Conservation (phyloP, 208 protist species). For the Wallacemonas collosoma region DNA sequence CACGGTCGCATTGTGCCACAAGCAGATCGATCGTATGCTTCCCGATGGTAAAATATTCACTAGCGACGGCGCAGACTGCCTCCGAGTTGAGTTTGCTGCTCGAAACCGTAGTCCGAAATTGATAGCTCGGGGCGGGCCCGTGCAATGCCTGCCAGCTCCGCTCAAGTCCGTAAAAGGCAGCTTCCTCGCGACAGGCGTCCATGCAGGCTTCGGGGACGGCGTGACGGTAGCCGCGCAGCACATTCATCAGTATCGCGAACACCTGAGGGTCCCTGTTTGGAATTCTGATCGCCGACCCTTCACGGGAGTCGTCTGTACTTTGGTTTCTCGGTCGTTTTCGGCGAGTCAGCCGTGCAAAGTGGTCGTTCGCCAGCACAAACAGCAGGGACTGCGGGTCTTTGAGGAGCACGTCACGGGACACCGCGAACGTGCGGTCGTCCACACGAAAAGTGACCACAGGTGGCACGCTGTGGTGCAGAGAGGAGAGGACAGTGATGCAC, state of each 20-base stretch:
- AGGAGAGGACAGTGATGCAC: constrained; percentile 18
- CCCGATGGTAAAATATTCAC: constrained; percentile 38
- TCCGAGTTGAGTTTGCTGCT: constrained; percentile 46
- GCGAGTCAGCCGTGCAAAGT: constrained; percentile 19
- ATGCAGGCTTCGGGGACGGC: constrained; percentile 38
- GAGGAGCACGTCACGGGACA: constrained; percentile 35
- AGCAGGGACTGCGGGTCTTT: constrained; percentile 72
- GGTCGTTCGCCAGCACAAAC: constrained; percentile 41
- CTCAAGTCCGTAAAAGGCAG: constrained; percentile 55
- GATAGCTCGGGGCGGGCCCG: neutral
- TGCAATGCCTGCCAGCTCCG: constrained; percentile 42
- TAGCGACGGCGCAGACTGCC: constrained; percentile 45
- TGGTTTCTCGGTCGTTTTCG: too few relatives aligned
- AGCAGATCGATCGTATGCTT: constrained; percentile 53
- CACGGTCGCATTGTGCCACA: constrained; percentile 50
- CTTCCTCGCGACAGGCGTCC: constrained; percentile 47
- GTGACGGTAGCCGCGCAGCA: constrained; percentile 60
- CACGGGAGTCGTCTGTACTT: too few relatives aligned
- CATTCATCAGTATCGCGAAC: constrained; percentile 61
- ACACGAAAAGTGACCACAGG: constrained; percentile 54
- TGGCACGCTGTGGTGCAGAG: constrained; percentile 42
- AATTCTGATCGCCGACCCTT: constrained; percentile 29
- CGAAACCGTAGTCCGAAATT: neutral
- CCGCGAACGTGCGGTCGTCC: constrained; percentile 40
- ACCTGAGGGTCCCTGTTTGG: constrained; percentile 34